Evolutionary conservation across 179 eudicot genomes (phyloP).

Genomic region (Patellifolia procumbens): DNA sequence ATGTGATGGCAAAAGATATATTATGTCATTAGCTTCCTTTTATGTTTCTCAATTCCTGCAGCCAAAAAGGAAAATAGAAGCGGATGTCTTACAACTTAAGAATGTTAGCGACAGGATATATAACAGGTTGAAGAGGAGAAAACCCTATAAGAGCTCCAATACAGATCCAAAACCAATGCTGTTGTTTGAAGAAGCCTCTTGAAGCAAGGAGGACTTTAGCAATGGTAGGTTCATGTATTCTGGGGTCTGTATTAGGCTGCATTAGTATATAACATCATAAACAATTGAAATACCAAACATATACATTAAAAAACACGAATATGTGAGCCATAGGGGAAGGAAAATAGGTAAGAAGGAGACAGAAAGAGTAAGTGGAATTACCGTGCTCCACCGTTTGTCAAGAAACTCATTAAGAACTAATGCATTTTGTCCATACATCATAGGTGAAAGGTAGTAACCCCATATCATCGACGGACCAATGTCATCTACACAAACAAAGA

Average conservation of each 20-base stretch:
- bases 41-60: neutral
- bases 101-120: constrained; percentile 54
- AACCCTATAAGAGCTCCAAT: constrained; percentile 69
- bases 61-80: neutral
- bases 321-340: neutral
- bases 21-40: constrained; percentile 7
- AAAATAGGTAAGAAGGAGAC: neutral
- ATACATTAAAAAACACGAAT: neutral
- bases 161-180: constrained; percentile 63
- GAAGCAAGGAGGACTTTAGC: constrained; percentile 64
- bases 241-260: constrained; percentile 59
- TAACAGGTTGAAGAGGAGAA: constrained; percentile 63
- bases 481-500: constrained; percentile 50
- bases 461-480: constrained; percentile 86
- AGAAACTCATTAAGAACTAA: constrained; percentile 76
- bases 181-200: constrained; percentile 56
- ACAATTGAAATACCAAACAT: neutral
- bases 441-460: constrained; percentile 84
- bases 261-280: constrained; percentile 12
- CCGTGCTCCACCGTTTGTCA: constrained; percentile 68
- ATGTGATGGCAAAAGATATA: neutral
- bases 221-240: constrained; percentile 55
- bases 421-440: constrained; percentile 90
- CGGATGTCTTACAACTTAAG: constrained; percentile 56
- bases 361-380: constrained; percentile 29